phyloP scores from a whole-genome alignment of 306 rosid species.

The Vigna unguiculata region DNA sequence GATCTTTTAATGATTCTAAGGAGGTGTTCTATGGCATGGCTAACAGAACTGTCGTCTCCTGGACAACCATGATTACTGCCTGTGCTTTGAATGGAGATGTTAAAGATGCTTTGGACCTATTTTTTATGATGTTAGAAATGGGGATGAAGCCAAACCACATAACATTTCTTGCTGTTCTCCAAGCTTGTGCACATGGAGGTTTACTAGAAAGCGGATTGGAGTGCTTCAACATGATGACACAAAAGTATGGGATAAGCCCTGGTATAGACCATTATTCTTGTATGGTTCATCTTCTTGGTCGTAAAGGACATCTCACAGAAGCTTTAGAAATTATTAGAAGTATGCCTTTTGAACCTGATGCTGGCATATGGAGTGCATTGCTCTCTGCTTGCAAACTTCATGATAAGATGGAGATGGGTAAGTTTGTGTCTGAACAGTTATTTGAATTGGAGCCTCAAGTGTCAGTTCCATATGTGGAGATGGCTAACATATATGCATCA shows the following conservation, averaged over 20 bases:
- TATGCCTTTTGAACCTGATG: slow-evolving; percentile 69
- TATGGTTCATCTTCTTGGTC: slow-evolving; percentile 68
- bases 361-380: slow-evolving; percentile 73
- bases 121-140: slow-evolving; percentile 53
- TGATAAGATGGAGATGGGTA: slow-evolving; percentile 54
- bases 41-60: slow-evolving; percentile 64
- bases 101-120: slow-evolving; percentile 63
- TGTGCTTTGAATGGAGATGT: slow-evolving; percentile 74
- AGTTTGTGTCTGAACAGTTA: slow-evolving; percentile 50
- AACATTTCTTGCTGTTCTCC: slow-evolving; percentile 78
- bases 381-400: slow-evolving; percentile 76
- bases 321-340: slow-evolving; percentile 59
- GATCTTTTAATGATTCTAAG: slow-evolving; percentile 56
- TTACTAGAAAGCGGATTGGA: slow-evolving; percentile 68
- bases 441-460: slow-evolving; percentile 60
- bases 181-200: slow-evolving; percentile 80
- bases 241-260: slow-evolving; percentile 52
- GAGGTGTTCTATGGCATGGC: slow-evolving; percentile 56
- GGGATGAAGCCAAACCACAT: slow-evolving; percentile 66
- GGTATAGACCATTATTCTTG: slow-evolving; percentile 79
- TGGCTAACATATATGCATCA: slow-evolving; percentile 74
- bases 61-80: slow-evolving; percentile 73
- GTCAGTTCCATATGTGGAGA: slow-evolving; percentile 67
- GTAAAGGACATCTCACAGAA: slow-evolving; percentile 61
- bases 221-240: slow-evolving; percentile 58